Evolutionary conservation across 176 grass and related monocot species (phyloP).

Genomic region (Triticum dicoccoides): DNA sequence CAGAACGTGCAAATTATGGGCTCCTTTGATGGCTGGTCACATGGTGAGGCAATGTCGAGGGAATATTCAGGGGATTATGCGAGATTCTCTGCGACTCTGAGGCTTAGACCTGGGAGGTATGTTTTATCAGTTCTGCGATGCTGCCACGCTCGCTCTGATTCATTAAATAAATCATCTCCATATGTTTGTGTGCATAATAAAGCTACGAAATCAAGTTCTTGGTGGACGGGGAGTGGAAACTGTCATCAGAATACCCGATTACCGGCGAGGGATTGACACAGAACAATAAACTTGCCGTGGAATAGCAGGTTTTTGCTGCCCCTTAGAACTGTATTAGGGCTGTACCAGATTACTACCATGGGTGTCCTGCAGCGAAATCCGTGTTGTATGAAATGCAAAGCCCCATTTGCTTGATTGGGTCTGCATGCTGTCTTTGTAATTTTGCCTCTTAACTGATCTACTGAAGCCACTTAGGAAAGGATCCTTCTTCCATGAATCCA

Average conservation of each 20-base stretch:
- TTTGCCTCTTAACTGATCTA: neutral
- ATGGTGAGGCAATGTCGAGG: slow-evolving; percentile 76
- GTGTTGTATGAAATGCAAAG: slow-evolving; percentile 24
- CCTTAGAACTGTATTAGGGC: neutral
- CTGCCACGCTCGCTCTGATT: neutral
- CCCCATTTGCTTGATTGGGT: neutral
- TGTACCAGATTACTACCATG: neutral
- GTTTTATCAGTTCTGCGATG: slow-evolving; percentile 6
- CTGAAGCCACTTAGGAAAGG: neutral
- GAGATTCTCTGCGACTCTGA: slow-evolving; percentile 74
- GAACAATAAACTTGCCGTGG: slow-evolving; percentile 72
- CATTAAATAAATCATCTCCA: neutral
- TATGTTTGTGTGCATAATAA: slow-evolving; percentile 6
- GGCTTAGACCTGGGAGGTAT: slow-evolving; percentile 92
- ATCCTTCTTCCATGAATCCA: too few species aligned
- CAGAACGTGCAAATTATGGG: slow-evolving; percentile 95
- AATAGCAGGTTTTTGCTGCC: slow-evolving; percentile 15
- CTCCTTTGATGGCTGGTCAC: slow-evolving; percentile 86
- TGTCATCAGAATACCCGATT: slow-evolving; percentile 70
- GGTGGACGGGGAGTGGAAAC: slow-evolving; percentile 84
- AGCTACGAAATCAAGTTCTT: slow-evolving; percentile 99
- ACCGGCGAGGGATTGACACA: slow-evolving; percentile 54
- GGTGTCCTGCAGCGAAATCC: neutral
- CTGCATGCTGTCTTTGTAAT: neutral
- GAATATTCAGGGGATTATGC: slow-evolving; percentile 70